phyloP scores from a whole-genome alignment of 2,329 filamentous ascomycete genomes.

The Alternaria consortialis region DNA sequence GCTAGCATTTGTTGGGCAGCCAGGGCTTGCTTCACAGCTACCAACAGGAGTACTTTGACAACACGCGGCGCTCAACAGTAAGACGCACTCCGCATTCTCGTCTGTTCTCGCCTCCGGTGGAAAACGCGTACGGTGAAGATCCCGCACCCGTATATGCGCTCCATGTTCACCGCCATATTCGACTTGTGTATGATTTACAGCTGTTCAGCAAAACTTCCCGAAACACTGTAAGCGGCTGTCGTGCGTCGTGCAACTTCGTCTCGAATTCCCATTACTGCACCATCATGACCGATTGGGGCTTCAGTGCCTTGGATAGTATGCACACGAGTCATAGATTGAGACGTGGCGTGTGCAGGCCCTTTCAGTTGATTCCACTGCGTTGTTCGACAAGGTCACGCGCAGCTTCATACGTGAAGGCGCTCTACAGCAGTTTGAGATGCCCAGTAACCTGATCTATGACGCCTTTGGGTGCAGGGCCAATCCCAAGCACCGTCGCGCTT shows the following conservation, averaged over 20 bases:
- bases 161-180: not conserved
- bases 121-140: not conserved
- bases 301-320: not conserved
- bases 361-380: not conserved
- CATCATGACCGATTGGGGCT: not conserved
- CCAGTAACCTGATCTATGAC: constrained; percentile 88
- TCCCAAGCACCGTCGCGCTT: constrained; percentile 89
- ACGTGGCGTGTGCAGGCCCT: not conserved
- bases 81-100: constrained; percentile 1
- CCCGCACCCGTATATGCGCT: not conserved
- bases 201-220: not conserved
- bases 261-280: not conserved
- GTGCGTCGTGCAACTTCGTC: constrained; percentile 1
- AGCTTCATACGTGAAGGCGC: not conserved
- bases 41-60: constrained; percentile 1
- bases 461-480: constrained; percentile 77
- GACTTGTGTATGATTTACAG: not conserved
- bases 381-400: not conserved
- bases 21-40: constrained; percentile 1
- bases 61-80: constrained; percentile 2
- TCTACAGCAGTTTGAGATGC: constrained; percentile 78
- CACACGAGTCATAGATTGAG: constrained; percentile 12
- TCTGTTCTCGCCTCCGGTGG: not conserved
- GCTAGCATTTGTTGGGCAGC: constrained; percentile 17
- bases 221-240: not conserved